Percentiles rank a stretch among this genome's conserved stretches.
phyloP scores from a whole-genome alignment of 2,329 filamentous ascomycete genomes.

The Orbilia javanica region DNA sequence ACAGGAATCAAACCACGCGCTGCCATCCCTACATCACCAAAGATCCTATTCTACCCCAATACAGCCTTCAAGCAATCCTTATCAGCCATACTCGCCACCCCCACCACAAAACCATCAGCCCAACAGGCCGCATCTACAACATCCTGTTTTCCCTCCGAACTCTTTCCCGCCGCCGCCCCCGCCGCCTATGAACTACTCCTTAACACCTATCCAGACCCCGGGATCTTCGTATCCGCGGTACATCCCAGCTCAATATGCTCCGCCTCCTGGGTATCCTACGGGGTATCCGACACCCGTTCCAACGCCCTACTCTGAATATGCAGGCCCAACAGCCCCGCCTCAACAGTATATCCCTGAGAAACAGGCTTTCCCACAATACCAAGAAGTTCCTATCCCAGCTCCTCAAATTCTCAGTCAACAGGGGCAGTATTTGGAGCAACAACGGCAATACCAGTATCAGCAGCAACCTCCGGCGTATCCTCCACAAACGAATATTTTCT shows the following conservation, averaged over 20 bases:
- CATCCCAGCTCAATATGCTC: constrained; percentile 29
- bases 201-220: constrained; percentile 34
- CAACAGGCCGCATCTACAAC: constrained; percentile 1
- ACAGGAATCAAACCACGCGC: not conserved
- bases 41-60: constrained; percentile 1
- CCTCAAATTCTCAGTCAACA: constrained; percentile 52
- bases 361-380: constrained; percentile 38
- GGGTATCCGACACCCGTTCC: constrained; percentile 40
- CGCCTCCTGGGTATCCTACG: constrained; percentile 26
- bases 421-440: constrained; percentile 45
- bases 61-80: not conserved
- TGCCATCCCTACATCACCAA: constrained; percentile 4
- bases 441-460: constrained; percentile 32
- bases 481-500: constrained; percentile 15
- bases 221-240: constrained; percentile 31
- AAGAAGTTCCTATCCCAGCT: constrained; percentile 51
- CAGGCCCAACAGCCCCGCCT: not conserved
- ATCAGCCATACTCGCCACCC: constrained; percentile 18
- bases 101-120: constrained; percentile 14
- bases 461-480: not conserved
- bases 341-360: constrained; percentile 39
- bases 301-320: constrained; percentile 21
- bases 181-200: constrained; percentile 11
- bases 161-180: constrained; percentile 34
- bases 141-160: constrained; percentile 21